A percentile compares a stretch with the other conserved stretches of the same genome.
Evolutionary conservation across 352 stramenopile genomes (phyloP).

Genomic region (Peronospora destructor): DNA sequence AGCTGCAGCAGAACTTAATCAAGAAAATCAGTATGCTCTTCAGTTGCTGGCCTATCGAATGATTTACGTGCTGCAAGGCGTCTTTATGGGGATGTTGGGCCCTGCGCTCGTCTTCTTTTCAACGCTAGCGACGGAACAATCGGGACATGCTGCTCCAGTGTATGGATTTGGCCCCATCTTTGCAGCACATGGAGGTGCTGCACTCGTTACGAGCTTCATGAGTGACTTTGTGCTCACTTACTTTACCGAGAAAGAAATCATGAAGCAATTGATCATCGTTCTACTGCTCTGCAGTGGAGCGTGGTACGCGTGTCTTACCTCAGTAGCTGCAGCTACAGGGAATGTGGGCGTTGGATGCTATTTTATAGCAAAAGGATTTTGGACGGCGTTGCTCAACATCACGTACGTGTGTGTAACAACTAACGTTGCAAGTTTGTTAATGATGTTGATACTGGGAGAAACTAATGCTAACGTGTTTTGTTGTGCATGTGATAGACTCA

Average conservation of each 20-base stretch:
- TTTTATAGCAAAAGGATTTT: conserved; percentile 73
- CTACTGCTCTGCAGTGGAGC: conserved; percentile 47
- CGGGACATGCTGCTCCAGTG: conserved; percentile 41
- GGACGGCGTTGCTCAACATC: conserved; percentile 71
- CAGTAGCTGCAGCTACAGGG: conserved; percentile 48
- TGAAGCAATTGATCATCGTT: conserved; percentile 65
- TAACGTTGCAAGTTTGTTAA: neutral
- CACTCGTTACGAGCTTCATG: conserved; percentile 73
- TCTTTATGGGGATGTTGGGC: conserved; percentile 59
- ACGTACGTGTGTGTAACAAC: conserved; percentile 29
- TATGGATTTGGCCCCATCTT: conserved; percentile 71
- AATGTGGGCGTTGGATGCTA: conserved; percentile 60
- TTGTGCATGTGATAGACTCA: conserved; percentile 29
- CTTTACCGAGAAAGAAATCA: conserved; percentile 53
- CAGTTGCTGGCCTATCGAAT: conserved; percentile 58
- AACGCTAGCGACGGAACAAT: conserved; percentile 31
- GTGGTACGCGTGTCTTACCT: conserved; percentile 62
- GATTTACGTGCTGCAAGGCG: conserved; percentile 64
- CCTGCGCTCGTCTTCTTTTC: conserved; percentile 65
- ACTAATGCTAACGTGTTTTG: neutral
- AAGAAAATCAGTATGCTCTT: conserved; percentile 44
- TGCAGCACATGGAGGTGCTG: conserved; percentile 56
- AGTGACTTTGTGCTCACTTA: conserved; percentile 69
- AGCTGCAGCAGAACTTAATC: conserved; percentile 24
- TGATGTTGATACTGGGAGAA: neutral